A percentile compares a stretch with the other conserved stretches of the same genome.
Evolutionary conservation across 2,329 filamentous ascomycete species (phyloP).

Genomic region (Coniochaeta prunicola): DNA sequence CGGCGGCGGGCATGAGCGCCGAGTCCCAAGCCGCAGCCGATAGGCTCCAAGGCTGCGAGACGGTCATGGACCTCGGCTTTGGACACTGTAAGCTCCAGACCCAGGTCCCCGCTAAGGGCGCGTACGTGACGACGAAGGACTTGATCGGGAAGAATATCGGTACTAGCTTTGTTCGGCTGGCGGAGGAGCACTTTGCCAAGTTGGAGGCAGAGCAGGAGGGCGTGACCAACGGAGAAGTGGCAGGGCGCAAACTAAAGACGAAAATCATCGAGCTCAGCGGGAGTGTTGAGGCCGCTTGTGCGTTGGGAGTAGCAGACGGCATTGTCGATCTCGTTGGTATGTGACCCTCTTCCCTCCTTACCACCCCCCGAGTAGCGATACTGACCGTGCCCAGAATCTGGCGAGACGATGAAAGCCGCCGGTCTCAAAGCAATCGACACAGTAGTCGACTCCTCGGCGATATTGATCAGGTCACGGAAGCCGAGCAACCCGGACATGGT

Average conservation of each 20-base stretch:
- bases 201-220: constrained; percentile 55
- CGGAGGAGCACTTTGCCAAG: constrained; percentile 74
- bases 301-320: constrained; percentile 88
- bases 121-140: constrained; percentile 61
- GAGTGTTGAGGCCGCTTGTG: constrained; percentile 95
- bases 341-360: constrained; percentile 25
- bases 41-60: constrained; percentile 59
- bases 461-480: constrained; percentile 84
- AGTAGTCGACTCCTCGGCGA: constrained; percentile 78
- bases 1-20: constrained; percentile 39
- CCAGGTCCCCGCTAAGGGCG: constrained; percentile 86
- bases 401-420: constrained; percentile 95
- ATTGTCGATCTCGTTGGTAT: constrained; percentile 94
- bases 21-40: constrained; percentile 36
- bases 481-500: constrained; percentile 76
- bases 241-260: constrained; percentile 59
- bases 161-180: constrained; percentile 86
- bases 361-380: background rate
- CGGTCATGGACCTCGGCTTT: constrained; percentile 85
- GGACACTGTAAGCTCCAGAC: constrained; percentile 90
- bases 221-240: constrained; percentile 26
- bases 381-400: constrained; percentile 61
- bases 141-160: constrained; percentile 89
- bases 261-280: constrained; percentile 92
- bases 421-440: constrained; percentile 93